phyloP scores from a whole-genome alignment of 345 rosid species.

The Anacardium occidentale region DNA sequence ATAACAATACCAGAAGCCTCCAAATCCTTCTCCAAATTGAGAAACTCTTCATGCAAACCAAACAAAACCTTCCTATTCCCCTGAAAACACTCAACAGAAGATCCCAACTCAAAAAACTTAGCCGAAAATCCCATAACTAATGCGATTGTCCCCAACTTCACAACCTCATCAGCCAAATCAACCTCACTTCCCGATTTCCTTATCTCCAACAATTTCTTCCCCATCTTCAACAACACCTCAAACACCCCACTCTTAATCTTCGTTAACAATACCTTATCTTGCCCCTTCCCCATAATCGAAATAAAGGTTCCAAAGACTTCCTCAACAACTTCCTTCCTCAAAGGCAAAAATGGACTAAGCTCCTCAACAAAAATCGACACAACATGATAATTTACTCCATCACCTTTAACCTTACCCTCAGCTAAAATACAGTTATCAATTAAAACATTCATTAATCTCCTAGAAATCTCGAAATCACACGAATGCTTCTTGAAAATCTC shows the following conservation, averaged over 20 bases:
- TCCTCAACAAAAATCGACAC: slow-evolving; percentile 76
- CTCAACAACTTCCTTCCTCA: slow-evolving; percentile 47
- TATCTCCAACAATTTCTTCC: slow-evolving; percentile 50
- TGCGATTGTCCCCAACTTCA: slow-evolving; percentile 56
- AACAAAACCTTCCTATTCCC: slow-evolving; percentile 82
- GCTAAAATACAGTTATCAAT: slow-evolving; percentile 50
- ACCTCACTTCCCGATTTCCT: slow-evolving; percentile 42
- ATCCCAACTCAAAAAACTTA: slow-evolving; percentile 75
- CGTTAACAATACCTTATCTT: slow-evolving; percentile 62
- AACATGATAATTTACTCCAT: slow-evolving; percentile 83
- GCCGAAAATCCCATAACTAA: slow-evolving; percentile 54
- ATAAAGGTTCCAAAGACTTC: slow-evolving; percentile 49
- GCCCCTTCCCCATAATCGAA: slow-evolving; percentile 47
- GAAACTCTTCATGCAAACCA: slow-evolving; percentile 60
- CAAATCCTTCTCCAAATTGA: slow-evolving; percentile 72
- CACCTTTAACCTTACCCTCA: slow-evolving; percentile 55
- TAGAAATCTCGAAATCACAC: slow-evolving; percentile 63
- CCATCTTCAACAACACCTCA: slow-evolving; percentile 54
- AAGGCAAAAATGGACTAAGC: slow-evolving; percentile 61
- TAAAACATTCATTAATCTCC: slow-evolving; percentile 44
- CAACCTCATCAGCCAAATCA: slow-evolving; percentile 46
- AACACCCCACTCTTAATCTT: slow-evolving; percentile 79
- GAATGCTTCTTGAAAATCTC: slow-evolving; percentile 41
- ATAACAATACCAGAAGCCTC: slow-evolving; percentile 42
- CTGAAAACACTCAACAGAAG: slow-evolving; percentile 64